Evolutionary conservation across 1,139 yeast genomes (phyloP).

Genomic region (Hyphopichia burtonii): DNA sequence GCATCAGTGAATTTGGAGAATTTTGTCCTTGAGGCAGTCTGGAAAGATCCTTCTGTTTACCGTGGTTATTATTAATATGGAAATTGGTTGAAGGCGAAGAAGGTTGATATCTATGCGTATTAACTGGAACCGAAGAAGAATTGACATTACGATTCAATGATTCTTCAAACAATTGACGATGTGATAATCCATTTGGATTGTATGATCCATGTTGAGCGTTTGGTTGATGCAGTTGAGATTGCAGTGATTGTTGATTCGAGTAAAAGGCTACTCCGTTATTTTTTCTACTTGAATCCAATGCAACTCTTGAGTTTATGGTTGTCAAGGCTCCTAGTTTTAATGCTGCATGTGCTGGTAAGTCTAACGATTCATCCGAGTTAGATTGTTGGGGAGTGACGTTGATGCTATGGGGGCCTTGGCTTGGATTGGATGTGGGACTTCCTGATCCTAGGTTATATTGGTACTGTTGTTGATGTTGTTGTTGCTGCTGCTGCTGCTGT

Average conservation of each 20-base stretch:
- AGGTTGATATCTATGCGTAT: constrained; percentile 10
- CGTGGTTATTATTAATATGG: constrained; percentile 7
- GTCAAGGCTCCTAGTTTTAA: constrained; percentile 62
- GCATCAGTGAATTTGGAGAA: constrained; percentile 44
- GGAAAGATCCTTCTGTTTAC: not conserved
- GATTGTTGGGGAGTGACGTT: not conserved
- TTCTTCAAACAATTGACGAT: constrained; percentile 26
- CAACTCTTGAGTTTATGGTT: constrained; percentile 61
- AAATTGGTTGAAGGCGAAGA: constrained; percentile 5
- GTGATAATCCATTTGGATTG: constrained; percentile 4
- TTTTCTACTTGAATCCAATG: constrained; percentile 54
- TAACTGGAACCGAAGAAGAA: constrained; percentile 39
- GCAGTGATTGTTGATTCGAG: constrained; percentile 9
- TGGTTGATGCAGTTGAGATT: constrained; percentile 5
- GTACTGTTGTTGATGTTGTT: not conserved
- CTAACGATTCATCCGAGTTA: constrained; percentile 26
- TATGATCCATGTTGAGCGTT: not conserved
- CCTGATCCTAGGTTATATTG: constrained; percentile 2
- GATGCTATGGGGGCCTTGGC: not conserved
- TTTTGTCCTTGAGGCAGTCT: constrained; percentile 10
- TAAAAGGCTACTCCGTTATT: constrained; percentile 14
- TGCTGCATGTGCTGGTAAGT: constrained; percentile 42
- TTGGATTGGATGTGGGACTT: not conserved
- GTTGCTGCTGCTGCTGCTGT: not conserved
- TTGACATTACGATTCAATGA: constrained; percentile 35